phyloP scores from a whole-genome alignment of 2,329 filamentous ascomycete species.

The Sclerotiophoma versabilis region DNA sequence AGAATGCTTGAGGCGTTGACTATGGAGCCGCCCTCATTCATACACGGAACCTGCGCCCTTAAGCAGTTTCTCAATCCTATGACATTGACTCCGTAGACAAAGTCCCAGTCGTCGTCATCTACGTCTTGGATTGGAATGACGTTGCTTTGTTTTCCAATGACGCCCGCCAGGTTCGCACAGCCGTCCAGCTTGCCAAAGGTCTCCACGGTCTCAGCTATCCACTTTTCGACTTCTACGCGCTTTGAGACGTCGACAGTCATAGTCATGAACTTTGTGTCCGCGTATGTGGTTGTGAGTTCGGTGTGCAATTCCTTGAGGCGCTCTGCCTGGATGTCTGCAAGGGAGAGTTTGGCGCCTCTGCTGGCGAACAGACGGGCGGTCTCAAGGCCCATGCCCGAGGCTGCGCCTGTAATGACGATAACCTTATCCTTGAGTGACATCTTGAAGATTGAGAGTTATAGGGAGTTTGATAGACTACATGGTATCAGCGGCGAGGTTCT shows the following conservation, averaged over 20 bases:
- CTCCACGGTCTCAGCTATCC: conserved; percentile 57
- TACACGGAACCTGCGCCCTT: conserved; percentile 50
- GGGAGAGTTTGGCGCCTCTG: conserved; percentile 41
- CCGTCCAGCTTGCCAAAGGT: conserved; percentile 56
- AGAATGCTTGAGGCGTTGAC: conserved; percentile 60
- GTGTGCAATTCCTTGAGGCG: conserved; percentile 28
- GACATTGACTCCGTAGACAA: conserved; percentile 49
- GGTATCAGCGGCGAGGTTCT: background rate
- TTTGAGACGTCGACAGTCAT: conserved; percentile 60
- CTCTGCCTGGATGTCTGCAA: conserved; percentile 42
- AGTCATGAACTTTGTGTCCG: conserved; percentile 38
- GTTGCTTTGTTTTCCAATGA: conserved; percentile 41
- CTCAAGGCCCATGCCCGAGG: conserved; percentile 42
- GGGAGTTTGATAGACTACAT: too few species aligned
- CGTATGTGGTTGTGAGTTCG: conserved; percentile 21
- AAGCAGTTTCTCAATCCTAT: conserved; percentile 50
- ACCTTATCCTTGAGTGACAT: conserved; percentile 41
- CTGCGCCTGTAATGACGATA: conserved; percentile 43
- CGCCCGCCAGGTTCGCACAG: conserved; percentile 56
- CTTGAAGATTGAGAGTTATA: background rate
- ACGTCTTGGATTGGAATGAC: conserved; percentile 35
- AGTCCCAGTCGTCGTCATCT: conserved; percentile 50
- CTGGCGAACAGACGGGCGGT: conserved; percentile 34
- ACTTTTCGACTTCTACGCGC: conserved; percentile 57
- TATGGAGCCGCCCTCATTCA: conserved; percentile 50